Evolutionary conservation across 345 rosid genomes (phyloP), one percentile per base, ranked within the genome.

Genomic region (Euphorbia lathyris): DNA sequence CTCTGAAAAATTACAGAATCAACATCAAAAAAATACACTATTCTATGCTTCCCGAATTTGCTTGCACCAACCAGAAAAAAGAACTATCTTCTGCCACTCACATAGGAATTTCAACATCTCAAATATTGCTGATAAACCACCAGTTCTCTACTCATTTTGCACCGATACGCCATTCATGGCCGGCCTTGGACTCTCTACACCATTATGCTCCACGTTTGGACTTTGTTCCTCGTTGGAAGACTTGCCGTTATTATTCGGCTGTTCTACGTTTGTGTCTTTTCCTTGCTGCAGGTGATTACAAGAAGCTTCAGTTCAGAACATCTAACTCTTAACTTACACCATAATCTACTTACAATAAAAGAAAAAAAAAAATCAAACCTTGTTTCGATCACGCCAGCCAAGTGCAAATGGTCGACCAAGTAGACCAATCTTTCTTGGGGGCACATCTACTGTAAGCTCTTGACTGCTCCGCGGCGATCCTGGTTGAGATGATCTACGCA

Each of bases 371-470:
- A 26, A 30, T 72, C 80, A 56, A 68, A 92, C 99, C 96, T 92
- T 92, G 83, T 86, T 95, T 77, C 86, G 79, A 85, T 95, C 99
- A 70, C 97, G 97, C 99, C 99, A 95, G 63, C 97, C 92, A 71
- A 95, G 88, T 67, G 92, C 97, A 83, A 95, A 95, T 67, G 98
- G 98, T 29, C 98, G 83, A 60, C 88, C 76, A 55, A 94, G 87
- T 79, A 95, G 80, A 71, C 98, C 79, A 68, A 89, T 85, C 84
- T 89, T 90, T 76, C 96, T 86, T 23, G 85, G 72, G 11, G 97
- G 94, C 40, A 83, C 64, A 62, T 92, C 99, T 73, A 79, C 89
- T 13, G 69, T 52, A 64, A 83, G 70, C 76, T 92, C 99, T 60
- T 84, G 93, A 80, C 68, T 83, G 79, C 59, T 76, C 67, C 76